These are phyloP conservation scores for Akanthomyces muscarius DNA, from an alignment of 2,329 filamentous ascomycete genomes.

Conservation along the genomic window DNA sequence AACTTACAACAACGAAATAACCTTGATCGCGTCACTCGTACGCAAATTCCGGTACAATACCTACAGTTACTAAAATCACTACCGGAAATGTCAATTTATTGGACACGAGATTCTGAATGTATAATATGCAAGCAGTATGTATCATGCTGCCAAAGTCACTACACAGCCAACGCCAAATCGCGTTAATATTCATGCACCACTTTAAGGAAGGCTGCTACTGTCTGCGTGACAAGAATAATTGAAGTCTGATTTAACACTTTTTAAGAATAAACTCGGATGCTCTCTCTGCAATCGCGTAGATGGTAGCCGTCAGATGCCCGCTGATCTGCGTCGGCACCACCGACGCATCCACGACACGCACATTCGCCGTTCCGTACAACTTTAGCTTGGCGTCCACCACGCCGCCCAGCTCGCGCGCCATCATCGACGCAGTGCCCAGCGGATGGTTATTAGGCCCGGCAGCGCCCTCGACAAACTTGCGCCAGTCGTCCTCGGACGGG, in stretches of 20 bases:
- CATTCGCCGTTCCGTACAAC: slow-evolving; percentile 17
- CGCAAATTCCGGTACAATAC: too few relatives aligned
- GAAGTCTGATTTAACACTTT: neutral
- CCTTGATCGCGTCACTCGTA: too few relatives aligned
- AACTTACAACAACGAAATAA: too few relatives aligned
- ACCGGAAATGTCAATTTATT: too few relatives aligned
- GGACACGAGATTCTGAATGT: too few relatives aligned
- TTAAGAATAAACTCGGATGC: slow-evolving; percentile 14
- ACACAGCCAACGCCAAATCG: too few relatives aligned
- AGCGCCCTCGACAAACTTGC: slow-evolving; percentile 20
- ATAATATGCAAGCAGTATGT: too few relatives aligned
- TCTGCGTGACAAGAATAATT: too few relatives aligned
- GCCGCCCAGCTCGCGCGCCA: slow-evolving; percentile 15
- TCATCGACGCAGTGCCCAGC: slow-evolving; percentile 9
- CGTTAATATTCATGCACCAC: too few relatives aligned
- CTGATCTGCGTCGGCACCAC: slow-evolving; percentile 18
- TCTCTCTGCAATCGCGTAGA: slow-evolving; percentile 17
- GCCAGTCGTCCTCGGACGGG: slow-evolving; percentile 29
- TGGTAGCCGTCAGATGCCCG: slow-evolving; percentile 16
- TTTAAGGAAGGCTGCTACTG: too few relatives aligned
- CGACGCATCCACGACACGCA: slow-evolving; percentile 19
- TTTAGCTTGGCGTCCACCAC: slow-evolving; percentile 8
- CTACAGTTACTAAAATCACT: too few relatives aligned
- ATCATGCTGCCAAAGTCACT: too few relatives aligned
- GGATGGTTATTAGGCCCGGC: slow-evolving; percentile 16